Evolutionary conservation across 75 land plant species (phyloP).

Genomic region (Cryptomeria japonica): DNA sequence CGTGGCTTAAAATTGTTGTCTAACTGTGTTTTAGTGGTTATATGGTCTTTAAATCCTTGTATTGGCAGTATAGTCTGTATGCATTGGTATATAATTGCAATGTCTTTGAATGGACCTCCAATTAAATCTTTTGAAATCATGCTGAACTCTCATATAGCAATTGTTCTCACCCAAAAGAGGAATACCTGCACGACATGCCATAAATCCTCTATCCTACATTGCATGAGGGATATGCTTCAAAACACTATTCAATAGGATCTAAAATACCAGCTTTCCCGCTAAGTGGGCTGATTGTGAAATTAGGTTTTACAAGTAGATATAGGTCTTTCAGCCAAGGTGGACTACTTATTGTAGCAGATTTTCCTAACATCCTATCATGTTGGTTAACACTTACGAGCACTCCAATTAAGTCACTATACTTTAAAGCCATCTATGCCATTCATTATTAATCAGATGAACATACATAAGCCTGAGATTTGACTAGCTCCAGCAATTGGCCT

Average conservation of each 20-base stretch:
- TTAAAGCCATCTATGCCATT: not conserved
- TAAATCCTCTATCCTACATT: not conserved
- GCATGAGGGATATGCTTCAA: not conserved
- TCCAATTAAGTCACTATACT: not conserved
- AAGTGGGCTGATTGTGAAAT: not conserved
- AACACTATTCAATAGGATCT: not conserved
- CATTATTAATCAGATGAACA: not conserved
- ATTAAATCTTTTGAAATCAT: not conserved
- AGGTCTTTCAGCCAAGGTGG: conserved; percentile 1
- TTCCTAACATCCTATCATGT: not conserved
- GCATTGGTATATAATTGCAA: not conserved
- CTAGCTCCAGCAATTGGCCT: not conserved
- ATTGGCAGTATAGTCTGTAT: too few relatives aligned
- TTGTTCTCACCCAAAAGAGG: not conserved
- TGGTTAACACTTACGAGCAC: not conserved
- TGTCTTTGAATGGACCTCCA: not conserved
- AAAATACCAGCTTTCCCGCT: not conserved
- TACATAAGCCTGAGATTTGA: not conserved
- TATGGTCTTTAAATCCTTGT: too few relatives aligned
- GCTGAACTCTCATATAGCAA: not conserved
- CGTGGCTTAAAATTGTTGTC: too few relatives aligned
- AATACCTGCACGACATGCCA: not conserved
- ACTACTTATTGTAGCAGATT: not conserved
- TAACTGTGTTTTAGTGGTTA: too few relatives aligned
- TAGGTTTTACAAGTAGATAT: not conserved